Evolutionary conservation across 108 stramenopile species (phyloP).

Genomic region (Stephanodiscus minutulus): DNA sequence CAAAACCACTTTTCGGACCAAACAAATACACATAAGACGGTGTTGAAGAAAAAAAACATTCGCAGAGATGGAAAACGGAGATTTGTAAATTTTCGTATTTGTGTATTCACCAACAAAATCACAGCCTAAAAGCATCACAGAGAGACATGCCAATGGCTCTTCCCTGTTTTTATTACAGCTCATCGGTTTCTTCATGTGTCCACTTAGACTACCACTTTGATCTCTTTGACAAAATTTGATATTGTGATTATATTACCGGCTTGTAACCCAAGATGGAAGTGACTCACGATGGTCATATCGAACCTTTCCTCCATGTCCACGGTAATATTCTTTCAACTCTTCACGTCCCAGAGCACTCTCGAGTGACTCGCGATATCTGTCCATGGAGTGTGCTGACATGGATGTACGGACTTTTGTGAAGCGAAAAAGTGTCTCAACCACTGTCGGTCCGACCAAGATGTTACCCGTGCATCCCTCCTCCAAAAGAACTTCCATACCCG

Average conservation of each 20-base stretch:
- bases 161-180: too few relatives aligned
- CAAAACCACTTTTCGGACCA: too few relatives aligned
- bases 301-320: slow-evolving; percentile 53
- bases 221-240: too few relatives aligned
- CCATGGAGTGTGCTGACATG: slow-evolving; percentile 66
- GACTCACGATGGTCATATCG: slow-evolving; percentile 25
- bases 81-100: too few relatives aligned
- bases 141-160: too few relatives aligned
- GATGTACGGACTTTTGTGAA: slow-evolving; percentile 77
- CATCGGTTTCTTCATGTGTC: too few relatives aligned
- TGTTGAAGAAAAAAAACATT: too few relatives aligned
- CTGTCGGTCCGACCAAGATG: slow-evolving; percentile 79
- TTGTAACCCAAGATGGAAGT: slow-evolving; percentile 56
- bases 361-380: slow-evolving; percentile 68
- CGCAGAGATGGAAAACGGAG: too few relatives aligned
- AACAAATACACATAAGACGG: too few relatives aligned
- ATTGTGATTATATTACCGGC: slow-evolving; percentile 26
- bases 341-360: slow-evolving; percentile 66
- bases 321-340: slow-evolving; percentile 75
- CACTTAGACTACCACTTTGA: too few relatives aligned
- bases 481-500: slow-evolving; percentile 73
- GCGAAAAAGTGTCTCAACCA: slow-evolving; percentile 80
- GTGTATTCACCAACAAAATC: too few relatives aligned
- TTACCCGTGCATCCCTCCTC: slow-evolving; percentile 83
- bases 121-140: too few relatives aligned